phyloP scores from a whole-genome alignment of 345 rosid species.

The Corchorus olitorius region DNA sequence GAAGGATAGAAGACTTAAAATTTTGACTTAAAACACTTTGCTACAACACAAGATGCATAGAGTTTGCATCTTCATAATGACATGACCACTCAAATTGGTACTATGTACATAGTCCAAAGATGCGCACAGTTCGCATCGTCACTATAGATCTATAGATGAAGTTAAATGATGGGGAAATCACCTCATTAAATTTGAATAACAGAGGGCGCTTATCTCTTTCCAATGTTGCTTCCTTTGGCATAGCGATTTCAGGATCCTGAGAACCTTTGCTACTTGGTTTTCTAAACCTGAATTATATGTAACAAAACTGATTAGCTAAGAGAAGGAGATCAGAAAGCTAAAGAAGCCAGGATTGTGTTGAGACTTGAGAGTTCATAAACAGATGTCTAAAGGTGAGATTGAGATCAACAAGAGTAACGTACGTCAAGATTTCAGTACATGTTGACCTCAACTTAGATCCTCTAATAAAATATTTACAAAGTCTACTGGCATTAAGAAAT shows the following conservation, averaged over 20 bases:
- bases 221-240: slow-evolving; percentile 40
- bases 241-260: slow-evolving; percentile 40
- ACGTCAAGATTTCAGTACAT: neutral
- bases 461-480: neutral
- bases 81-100: neutral
- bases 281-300: slow-evolving; percentile 57
- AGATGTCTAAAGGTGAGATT: neutral
- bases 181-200: slow-evolving; percentile 94
- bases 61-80: neutral
- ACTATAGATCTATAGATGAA: slow-evolving; percentile 5
- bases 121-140: neutral
- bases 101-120: neutral
- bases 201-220: slow-evolving; percentile 75
- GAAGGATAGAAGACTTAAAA: neutral
- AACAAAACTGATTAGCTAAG: neutral
- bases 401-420: neutral
- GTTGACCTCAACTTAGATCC: neutral
- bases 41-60: neutral
- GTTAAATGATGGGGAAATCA: slow-evolving; percentile 26
- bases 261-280: slow-evolving; percentile 52
- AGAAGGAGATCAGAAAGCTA: neutral
- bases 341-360: neutral
- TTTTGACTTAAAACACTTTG: neutral
- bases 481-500: neutral
- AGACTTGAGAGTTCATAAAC: neutral